Evolutionary conservation across 1,284 basidiomycete genomes (phyloP), one percentile per base, ranked within the genome.

Genomic region (Laetiporus sulphureus): DNA sequence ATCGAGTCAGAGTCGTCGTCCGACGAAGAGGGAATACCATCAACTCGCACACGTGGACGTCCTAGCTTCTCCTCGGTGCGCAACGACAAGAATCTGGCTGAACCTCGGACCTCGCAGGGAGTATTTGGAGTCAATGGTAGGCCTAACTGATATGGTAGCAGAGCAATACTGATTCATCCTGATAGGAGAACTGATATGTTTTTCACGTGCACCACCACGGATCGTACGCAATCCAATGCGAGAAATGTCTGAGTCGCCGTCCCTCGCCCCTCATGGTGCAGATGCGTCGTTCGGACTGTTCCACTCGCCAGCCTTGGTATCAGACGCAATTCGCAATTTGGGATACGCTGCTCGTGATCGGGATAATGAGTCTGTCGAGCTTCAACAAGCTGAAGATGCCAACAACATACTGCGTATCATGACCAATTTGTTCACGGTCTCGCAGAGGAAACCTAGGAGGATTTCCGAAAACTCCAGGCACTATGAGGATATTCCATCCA

Each of bases 81-180:
- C 39, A 75, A 71, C 41, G 72, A 78, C 52, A 86, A 89, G 61
- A 90, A 88, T 53, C 60, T 91, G 4, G 80, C 83, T 0, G 85
- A 89, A 53, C 86, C 88, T 0, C 69, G 85, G 45, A 83, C 85
- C 1, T 86, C 83, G 1, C 87, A 90, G 55, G 89, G 85, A 2
- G 72, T 81, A 1, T 95, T 94, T 64, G 86, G 91, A 0, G 86
- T 88, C 0, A 89, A 90, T 51, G 91, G 91, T 90, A 44, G 40
- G 64, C 49, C 35, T 15, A 4, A 21, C n/a, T 24, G 24, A 45
- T 2, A 3, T 31, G 15, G 18, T 20, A 20, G 2, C 18, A n/a
- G n/a, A 1, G 8, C 18, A 3, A 34, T 6, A 18, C 8, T 15
- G 24, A 4, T 20, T 7, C 3, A 13, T 25, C 3, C 16, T 5